Evolutionary conservation across 495 filamentous ascomycete genomes (phyloP), one percentile per base, ranked within the genome.

Genomic region (Cladorrhinum samala): DNA sequence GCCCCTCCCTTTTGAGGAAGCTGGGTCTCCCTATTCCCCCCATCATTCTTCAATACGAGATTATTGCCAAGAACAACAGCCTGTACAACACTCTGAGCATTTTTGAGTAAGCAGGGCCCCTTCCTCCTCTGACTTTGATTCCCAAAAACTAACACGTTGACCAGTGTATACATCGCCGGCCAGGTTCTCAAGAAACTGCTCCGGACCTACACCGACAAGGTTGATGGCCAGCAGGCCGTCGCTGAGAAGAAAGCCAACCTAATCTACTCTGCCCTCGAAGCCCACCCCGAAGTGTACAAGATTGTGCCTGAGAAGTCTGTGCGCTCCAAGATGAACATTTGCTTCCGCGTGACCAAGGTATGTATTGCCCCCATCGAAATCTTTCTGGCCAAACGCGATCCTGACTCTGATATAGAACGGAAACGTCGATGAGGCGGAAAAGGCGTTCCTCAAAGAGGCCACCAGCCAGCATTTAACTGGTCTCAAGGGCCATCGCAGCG

Each of bases 71-170:
- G 75, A 90, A 91, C 70, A 90, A 90, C 73, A 89, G 83, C 56
- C 76, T 97, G 48, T 95, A 96, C 73, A 96, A 96, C 73, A 97
- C 92, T 2, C 77, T 97, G 21, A 88, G 87, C 55, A 96, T 97
- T 60, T 95, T 96, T 69, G 88, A 88, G 73, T 81, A 63, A 48
- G 75, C 58, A 23, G 24, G 7, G n/a, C 19, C 24, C 2, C 16
- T 27, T 8, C 0, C 27, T 33, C 11, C 30, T 49, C 18, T 33
- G 3, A 30, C 2, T 47, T 47, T 52, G 14, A 11, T 24, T 16
- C 21, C 14, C 4, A 23, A 9, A 24, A 18, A 37, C 52, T 58
- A 50, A 56, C 30, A 20, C n/a, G 16, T 6, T 23, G 0, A 36
- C 14, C 7, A 81, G 81, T 59, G 85, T 97, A 46, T 96, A 83